These are phyloP conservation scores for Agroathelia rolfsii DNA, from an alignment of 1,284 basidiomycete species.

Conservation along the genomic window DNA sequence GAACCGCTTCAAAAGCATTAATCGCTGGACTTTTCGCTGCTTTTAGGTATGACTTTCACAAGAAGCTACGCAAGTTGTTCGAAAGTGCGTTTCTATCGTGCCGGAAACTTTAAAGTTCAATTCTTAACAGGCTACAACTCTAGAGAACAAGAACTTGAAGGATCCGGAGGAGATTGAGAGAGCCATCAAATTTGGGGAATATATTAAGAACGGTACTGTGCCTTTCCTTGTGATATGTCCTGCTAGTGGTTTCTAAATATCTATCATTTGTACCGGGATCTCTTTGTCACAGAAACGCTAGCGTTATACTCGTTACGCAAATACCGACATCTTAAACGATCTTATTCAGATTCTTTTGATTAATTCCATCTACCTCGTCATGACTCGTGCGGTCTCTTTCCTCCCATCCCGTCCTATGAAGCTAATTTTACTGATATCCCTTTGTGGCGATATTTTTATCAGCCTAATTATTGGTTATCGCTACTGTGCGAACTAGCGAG, in stretches of 20 bases:
- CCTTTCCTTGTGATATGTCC: neutral
- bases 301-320: constrained; percentile 81
- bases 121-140: neutral
- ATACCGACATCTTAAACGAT: constrained; percentile 72
- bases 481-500: no score
- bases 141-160: constrained; percentile 66
- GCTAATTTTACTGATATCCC: no score
- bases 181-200: constrained; percentile 72
- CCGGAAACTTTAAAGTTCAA: constrained; percentile 6
- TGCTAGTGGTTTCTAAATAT: neutral
- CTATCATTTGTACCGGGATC: constrained; percentile 2
- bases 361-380: no score
- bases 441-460: no score
- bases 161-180: constrained; percentile 70
- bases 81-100: constrained; percentile 45
- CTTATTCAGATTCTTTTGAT: constrained; percentile 38
- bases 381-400: no score
- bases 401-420: no score
- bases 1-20: constrained; percentile 8
- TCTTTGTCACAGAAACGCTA: constrained; percentile 55
- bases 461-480: no score
- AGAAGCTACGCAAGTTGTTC: constrained; percentile 55
- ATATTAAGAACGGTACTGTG: constrained; percentile 77
- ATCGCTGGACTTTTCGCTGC: constrained; percentile 10
- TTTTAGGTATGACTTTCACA: constrained; percentile 65